Percentiles rank a stretch among this genome's conserved stretches.
Evolutionary conservation across 768 basidiomycete species (phyloP).

Genomic region (Lactarius deliciosus): DNA sequence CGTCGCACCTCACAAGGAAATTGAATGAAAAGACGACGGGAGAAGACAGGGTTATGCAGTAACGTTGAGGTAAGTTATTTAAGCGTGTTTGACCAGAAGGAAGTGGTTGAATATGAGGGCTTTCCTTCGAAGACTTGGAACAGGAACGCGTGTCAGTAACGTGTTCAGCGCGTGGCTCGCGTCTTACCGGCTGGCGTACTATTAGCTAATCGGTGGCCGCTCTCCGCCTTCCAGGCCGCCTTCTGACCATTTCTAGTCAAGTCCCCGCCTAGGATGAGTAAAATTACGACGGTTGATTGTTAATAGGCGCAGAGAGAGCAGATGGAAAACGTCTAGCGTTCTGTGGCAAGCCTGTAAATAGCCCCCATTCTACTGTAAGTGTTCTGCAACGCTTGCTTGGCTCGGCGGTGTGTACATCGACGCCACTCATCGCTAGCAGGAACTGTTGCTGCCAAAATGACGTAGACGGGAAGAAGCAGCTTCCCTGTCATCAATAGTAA

Average conservation of each 20-base stretch:
- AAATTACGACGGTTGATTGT: background rate
- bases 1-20: background rate
- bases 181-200: conserved; percentile 5
- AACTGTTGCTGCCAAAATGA: background rate
- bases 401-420: background rate
- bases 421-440: background rate
- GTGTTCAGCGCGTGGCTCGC: conserved; percentile 28
- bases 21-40: conserved; percentile 8
- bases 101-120: background rate
- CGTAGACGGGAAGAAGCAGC: conserved; percentile 15
- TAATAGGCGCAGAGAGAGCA: background rate
- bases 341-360: background rate
- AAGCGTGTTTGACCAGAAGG: conserved; percentile 5
- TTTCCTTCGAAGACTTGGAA: background rate
- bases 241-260: background rate
- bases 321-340: background rate
- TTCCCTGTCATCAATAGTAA: background rate
- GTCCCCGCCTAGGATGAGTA: conserved; percentile 1
- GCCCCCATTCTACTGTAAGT: background rate
- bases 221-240: conserved; percentile 3
- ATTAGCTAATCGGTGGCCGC: conserved; percentile 7
- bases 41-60: conserved; percentile 9
- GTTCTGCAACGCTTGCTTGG: background rate
- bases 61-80: conserved; percentile 20
- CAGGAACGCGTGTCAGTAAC: conserved; percentile 18